These are phyloP conservation scores for Naganishia sp. DNA, from an alignment of 1,284 basidiomycete genomes.

Conservation along the genomic window DNA sequence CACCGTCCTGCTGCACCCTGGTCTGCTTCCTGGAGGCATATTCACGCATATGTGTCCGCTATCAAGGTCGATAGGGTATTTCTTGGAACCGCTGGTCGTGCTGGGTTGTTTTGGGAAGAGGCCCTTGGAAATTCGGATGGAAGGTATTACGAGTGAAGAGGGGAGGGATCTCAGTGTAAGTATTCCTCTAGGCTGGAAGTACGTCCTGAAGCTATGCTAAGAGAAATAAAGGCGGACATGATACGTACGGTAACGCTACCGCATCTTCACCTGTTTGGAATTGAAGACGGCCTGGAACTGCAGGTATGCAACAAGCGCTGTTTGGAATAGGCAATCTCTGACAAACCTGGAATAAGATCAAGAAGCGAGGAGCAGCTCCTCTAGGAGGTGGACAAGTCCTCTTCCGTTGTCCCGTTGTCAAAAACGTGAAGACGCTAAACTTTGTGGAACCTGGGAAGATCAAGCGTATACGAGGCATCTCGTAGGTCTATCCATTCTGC, in stretches of 20 bases:
- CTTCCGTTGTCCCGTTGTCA: conserved; percentile 88
- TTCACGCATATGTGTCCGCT: conserved; percentile 84
- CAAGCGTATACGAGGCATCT: conserved; percentile 90
- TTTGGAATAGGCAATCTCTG: not conserved
- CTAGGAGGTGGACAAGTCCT: conserved; percentile 89
- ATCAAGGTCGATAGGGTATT: conserved; percentile 88
- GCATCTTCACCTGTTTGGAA: conserved; percentile 84
- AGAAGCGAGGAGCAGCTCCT: conserved; percentile 87
- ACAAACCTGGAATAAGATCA: conserved; percentile 64
- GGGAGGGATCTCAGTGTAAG: conserved; percentile 79
- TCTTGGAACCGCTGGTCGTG: conserved; percentile 84
- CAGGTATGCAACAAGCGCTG: conserved; percentile 56
- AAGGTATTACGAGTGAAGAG: conserved; percentile 83
- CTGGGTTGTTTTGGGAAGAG: conserved; percentile 93
- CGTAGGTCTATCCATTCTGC: conserved; percentile 61
- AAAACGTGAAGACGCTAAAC: conserved; percentile 85
- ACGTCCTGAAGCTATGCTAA: conserved; percentile 24
- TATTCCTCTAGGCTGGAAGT: conserved; percentile 11
- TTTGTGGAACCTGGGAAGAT: conserved; percentile 89
- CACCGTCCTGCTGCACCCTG: conserved; percentile 85
- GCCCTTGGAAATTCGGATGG: conserved; percentile 75
- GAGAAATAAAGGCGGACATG: conserved; percentile 70
- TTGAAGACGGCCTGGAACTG: conserved; percentile 82
- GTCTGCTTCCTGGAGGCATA: conserved; percentile 81
- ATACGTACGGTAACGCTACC: conserved; percentile 90